Percentiles rank a stretch among this genome's conserved stretches.
Evolutionary conservation across 768 basidiomycete species (phyloP).

Genomic region (Serendipita sp.): DNA sequence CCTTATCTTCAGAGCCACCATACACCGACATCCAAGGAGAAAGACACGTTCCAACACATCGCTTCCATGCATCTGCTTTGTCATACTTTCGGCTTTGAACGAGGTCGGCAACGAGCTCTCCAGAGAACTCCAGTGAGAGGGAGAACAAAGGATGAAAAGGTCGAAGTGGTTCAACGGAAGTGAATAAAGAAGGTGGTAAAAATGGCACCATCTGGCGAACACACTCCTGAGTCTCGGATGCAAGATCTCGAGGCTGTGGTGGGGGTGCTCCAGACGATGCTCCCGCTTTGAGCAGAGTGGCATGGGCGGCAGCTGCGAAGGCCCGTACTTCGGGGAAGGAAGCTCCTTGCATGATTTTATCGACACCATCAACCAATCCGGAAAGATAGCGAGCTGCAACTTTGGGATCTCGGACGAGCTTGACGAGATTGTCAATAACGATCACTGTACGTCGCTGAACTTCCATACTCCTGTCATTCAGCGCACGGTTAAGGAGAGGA

Average conservation of each 20-base stretch:
- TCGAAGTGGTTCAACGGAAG: slow-evolving; percentile 25
- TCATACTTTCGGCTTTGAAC: slow-evolving; percentile 37
- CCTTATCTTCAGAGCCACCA: slow-evolving; percentile 16
- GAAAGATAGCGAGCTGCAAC: slow-evolving; percentile 82
- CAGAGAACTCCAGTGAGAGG: slow-evolving; percentile 50
- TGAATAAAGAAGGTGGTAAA: slow-evolving; percentile 34
- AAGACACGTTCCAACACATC: slow-evolving; percentile 58
- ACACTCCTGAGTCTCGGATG: slow-evolving; percentile 41
- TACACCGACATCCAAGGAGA: slow-evolving; percentile 38
- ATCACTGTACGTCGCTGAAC: slow-evolving; percentile 88
- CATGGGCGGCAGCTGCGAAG: slow-evolving; percentile 72
- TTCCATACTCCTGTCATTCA: slow-evolving; percentile 93
- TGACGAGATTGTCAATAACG: slow-evolving; percentile 91
- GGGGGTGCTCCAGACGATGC: slow-evolving; percentile 61
- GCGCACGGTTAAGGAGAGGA: slow-evolving; percentile 73
- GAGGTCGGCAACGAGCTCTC: slow-evolving; percentile 62
- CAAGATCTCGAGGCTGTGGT: slow-evolving; percentile 52
- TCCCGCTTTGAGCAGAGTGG: slow-evolving; percentile 67
- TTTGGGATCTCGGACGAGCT: slow-evolving; percentile 81
- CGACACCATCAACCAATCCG: slow-evolving; percentile 75
- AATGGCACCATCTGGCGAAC: slow-evolving; percentile 41
- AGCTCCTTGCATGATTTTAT: slow-evolving; percentile 75
- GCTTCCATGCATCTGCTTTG: slow-evolving; percentile 43
- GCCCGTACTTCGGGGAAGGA: slow-evolving; percentile 96
- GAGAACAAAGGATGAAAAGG: slow-evolving; percentile 43